These are phyloP conservation scores for Coniochaeta sp. DNA, from an alignment of 2,329 filamentous ascomycete genomes.

Conservation along the genomic window DNA sequence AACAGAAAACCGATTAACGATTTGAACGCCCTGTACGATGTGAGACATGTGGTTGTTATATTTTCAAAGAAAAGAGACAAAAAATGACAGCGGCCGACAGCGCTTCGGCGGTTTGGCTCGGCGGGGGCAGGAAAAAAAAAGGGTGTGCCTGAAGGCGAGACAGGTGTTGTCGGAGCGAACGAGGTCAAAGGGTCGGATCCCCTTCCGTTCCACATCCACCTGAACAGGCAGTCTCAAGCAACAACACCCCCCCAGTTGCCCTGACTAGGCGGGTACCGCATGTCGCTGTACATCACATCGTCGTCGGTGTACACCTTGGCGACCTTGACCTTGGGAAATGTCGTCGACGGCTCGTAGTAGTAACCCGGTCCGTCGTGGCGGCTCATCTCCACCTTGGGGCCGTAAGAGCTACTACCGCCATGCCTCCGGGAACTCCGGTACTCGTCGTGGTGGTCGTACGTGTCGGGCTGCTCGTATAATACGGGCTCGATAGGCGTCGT, in stretches of 20 bases:
- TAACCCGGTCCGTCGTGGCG: neutral
- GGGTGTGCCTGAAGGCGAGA: no score
- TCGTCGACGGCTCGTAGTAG: neutral
- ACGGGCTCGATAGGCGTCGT: neutral
- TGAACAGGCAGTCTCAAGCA: neutral
- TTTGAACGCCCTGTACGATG: neutral
- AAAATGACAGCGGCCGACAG: neutral
- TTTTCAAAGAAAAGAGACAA: neutral
- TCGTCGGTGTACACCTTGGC: neutral
- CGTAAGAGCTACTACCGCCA: neutral
- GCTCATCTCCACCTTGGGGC: neutral
- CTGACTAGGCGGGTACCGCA: neutral
- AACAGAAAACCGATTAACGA: neutral
- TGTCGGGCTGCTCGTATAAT: neutral
- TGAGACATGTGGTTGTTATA: neutral
- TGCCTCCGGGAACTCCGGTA: neutral
- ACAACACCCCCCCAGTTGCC: neutral
- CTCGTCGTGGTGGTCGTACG: neutral
- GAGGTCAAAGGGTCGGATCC: no score
- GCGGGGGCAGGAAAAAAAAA: neutral
- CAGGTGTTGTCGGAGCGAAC: no score
- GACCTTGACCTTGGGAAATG: neutral
- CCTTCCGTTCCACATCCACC: neutral
- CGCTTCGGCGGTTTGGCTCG: neutral
- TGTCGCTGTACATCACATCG: neutral